These are phyloP conservation scores for Stellera chamaejasme DNA, from an alignment of 345 rosid species.

Conservation along the genomic window DNA sequence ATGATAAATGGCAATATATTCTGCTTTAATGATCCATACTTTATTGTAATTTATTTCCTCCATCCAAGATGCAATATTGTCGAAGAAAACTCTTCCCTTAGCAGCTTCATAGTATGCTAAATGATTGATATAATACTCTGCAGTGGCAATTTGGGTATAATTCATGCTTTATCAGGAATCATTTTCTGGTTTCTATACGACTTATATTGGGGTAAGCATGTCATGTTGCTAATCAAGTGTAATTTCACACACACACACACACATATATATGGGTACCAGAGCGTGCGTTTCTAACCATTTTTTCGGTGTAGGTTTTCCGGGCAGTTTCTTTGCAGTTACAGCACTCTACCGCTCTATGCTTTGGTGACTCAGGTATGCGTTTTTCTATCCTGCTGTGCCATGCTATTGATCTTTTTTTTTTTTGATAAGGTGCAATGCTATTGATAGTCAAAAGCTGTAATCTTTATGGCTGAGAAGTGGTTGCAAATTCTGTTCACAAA, in stretches of 20 bases:
- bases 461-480: too few species aligned
- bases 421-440: too few species aligned
- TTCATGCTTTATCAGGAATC: constrained; percentile 82
- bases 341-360: constrained; percentile 93
- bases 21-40: constrained; percentile 3
- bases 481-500: too few species aligned
- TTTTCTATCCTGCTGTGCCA: neutral
- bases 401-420: neutral
- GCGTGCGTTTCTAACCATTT: too few species aligned
- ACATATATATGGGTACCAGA: too few species aligned
- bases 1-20: constrained; percentile 11
- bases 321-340: constrained; percentile 93
- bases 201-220: constrained; percentile 69
- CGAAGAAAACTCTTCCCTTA: neutral
- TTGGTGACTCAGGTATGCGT: constrained; percentile 70
- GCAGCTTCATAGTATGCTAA: neutral
- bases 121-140: constrained; percentile 2
- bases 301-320: constrained; percentile 52
- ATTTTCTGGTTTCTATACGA: constrained; percentile 61
- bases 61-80: neutral
- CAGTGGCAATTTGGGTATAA: constrained; percentile 98
- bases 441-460: neutral
- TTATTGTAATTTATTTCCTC: constrained; percentile 2
- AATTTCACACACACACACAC: constrained; percentile 7
- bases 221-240: neutral